phyloP scores from a whole-genome alignment of 139 green algal species.

The Ettlia oleoabundans region DNA sequence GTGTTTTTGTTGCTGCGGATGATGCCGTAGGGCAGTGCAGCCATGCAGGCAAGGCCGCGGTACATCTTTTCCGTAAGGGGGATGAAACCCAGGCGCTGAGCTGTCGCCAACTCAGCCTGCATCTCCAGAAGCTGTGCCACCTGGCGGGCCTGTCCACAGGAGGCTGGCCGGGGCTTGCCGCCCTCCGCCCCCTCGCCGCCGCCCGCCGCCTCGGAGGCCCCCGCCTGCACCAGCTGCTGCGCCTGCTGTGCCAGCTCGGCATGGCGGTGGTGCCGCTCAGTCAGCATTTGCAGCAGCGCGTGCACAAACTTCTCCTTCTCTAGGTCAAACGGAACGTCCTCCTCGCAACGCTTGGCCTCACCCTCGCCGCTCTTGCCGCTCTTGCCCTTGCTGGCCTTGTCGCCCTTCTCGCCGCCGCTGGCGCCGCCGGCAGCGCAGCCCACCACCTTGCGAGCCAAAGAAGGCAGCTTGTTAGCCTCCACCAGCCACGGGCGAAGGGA shows the following conservation, averaged over 20 bases:
- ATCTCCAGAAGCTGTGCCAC: slow-evolving; percentile 21
- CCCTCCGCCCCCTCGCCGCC: not conserved
- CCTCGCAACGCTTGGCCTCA: not conserved
- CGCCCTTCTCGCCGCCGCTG: not conserved
- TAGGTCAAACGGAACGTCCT: slow-evolving; percentile 56
- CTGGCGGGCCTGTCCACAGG: not conserved
- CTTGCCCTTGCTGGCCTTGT: not conserved
- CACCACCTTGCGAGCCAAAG: slow-evolving; percentile 61
- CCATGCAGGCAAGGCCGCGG: not conserved
- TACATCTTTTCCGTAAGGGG: slow-evolving; percentile 14
- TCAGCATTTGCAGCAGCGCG: slow-evolving; percentile 61
- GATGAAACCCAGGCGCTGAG: slow-evolving; percentile 7
- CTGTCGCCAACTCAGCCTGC: slow-evolving; percentile 10
- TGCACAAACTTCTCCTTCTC: slow-evolving; percentile 71
- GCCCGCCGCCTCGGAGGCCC: not conserved
- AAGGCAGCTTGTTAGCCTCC: slow-evolving; percentile 78
- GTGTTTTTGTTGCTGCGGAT: not conserved
- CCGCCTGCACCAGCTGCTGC: not conserved
- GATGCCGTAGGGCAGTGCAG: not conserved
- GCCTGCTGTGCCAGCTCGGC: not conserved
- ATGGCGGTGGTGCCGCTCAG: not conserved
- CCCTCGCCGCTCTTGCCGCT: not conserved
- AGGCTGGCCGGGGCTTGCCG: too few relatives aligned
- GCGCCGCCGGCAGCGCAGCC: not conserved
- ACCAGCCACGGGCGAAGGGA: slow-evolving; percentile 66